A percentile compares a stretch with the other conserved stretches of the same genome.
Conservation (phyloP, 192 early-diverging fungal genomes). For the Coemansia sp. region DNA sequence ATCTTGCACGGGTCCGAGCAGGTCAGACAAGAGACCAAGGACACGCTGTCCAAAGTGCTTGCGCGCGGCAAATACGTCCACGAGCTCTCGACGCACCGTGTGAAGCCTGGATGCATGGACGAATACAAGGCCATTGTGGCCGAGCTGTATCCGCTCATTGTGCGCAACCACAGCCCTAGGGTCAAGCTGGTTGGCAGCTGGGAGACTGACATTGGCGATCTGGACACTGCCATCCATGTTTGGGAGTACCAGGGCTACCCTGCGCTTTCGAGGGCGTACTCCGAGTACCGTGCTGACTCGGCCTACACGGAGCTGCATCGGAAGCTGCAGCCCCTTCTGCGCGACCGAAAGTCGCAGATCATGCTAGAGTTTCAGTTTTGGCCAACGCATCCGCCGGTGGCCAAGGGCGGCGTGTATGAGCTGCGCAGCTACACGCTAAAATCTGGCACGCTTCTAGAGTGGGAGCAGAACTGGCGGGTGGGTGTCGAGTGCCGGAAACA, state of each 20-base stretch:
- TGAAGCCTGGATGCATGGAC: slow-evolving; percentile 82
- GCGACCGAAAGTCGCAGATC: slow-evolving; percentile 75
- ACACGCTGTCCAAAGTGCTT: slow-evolving; percentile 75
- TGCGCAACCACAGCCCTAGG: slow-evolving; percentile 69
- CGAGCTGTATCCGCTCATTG: slow-evolving; percentile 76
- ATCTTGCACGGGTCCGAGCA: slow-evolving; percentile 73
- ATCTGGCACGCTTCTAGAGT: slow-evolving; percentile 88
- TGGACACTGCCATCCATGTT: slow-evolving; percentile 83
- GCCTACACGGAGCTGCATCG: slow-evolving; percentile 69
- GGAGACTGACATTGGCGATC: slow-evolving; percentile 81
- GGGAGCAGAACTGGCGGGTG: slow-evolving; percentile 87
- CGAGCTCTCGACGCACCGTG: slow-evolving; percentile 79
- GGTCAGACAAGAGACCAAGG: slow-evolving; percentile 59
- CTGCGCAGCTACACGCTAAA: slow-evolving; percentile 83
- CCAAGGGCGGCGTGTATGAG: slow-evolving; percentile 85
- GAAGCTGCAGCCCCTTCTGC: slow-evolving; percentile 68
- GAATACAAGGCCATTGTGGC: slow-evolving; percentile 81
- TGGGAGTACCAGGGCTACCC: slow-evolving; percentile 94
- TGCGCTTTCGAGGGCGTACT: slow-evolving; percentile 70
- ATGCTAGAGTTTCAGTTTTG: slow-evolving; percentile 94
- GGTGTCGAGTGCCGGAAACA: slow-evolving; percentile 86
- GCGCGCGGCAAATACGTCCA: slow-evolving; percentile 88
- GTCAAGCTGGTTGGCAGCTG: slow-evolving; percentile 88
- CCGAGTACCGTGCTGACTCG: slow-evolving; percentile 61
- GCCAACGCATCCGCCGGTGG: slow-evolving; percentile 75